Evolutionary conservation across 768 basidiomycete genomes (phyloP), one percentile per base, ranked within the genome.

Genomic region (Mycena olivaceomarginata): DNA sequence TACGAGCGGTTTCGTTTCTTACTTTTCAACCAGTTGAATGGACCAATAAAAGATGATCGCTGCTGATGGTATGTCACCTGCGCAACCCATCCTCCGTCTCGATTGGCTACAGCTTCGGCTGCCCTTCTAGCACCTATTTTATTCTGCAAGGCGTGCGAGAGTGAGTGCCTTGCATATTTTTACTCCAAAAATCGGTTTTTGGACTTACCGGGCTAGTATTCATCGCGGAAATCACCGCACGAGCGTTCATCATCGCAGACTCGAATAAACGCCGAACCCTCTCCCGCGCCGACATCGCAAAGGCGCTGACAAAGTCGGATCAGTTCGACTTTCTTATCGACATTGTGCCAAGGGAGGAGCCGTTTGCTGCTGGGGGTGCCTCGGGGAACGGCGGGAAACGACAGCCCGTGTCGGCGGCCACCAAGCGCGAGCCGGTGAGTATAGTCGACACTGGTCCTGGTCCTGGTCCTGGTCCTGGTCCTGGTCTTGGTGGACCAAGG

Each of bases 321-420:
- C 97, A 98, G 84, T 99, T 99, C 81, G 98, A 99, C 87, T 99
- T 99, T 82, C 88, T 99, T 74, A 98, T 99, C 83, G 98, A 99
- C 85, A 97, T 98, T 74, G 94, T 98, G 1, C 98, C 98, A 0
- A 89, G 97, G 57, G 98, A 98, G 75, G 95, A 96, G 74, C 83
- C 88, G 11, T 76, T 79, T 45, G 67, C 70, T 22, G 74, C 64
- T 8, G 59, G 60, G 12, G 60, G 31, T 7, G 39, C 56, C 18
- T 22, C 63, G 25, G n/a, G 43, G 22, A 56, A 20, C 25, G 70
- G 66, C 20, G 13, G 25, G 43, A 74, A 67, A 66, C 57, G 75
- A 22, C 69, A 67, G 48, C 60, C 63, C 1, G 39, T 51, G n/a
- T 22, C 76, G 62, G 22, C 57, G 46, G 40, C 70, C 2, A 77